Evolutionary conservation across 768 basidiomycete species (phyloP), one percentile per base, ranked within the genome.

Genomic region (Lactifluus piperatus): DNA sequence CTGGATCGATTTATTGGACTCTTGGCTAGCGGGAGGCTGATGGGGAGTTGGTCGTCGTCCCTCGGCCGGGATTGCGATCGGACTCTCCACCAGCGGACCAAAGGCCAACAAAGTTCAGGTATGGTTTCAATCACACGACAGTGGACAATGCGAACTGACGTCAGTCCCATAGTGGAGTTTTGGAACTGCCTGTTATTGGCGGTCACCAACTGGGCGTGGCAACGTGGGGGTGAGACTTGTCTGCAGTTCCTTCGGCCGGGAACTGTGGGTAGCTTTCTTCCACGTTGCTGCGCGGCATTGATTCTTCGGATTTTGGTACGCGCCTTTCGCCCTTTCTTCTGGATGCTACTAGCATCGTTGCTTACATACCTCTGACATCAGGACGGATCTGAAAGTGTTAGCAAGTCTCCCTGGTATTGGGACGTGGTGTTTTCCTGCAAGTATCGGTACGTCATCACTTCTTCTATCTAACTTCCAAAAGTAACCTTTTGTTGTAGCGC

Each of bases 241-340:
- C 39, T 44, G 43, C 36, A 44, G 54, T 46, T 56, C 59, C 59
- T 34, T 60, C 58, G 59, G 59, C 54, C 49, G 27, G 59, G 59
- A 51, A 29, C 36, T 60, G 54, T 60, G 43, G 54, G 44, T 13
- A 5, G 43, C 43, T 39, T 49, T 44, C 59, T 56, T 56, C 54
- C 46, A 44, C 36, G 59, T 51, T 32, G 44, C 41, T 50, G 43
- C 51, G 59, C 36, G 9, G 54, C 43, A 30, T 51, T 45, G 36
- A 46, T n/a, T n/a, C 37, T 5, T 45, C 37, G 18, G 14, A 48
- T 55, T 24, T 14, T 34, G 30, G 54, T 60, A 18, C n/a, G 53
- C 13, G 14, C 16, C 9, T 20, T 1, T n/a, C 8, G 24, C 18
- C 18, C 16, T 41, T 24, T 14, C 18, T 10, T 20, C 20, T 20